Evolutionary conservation across 208 protist species (phyloP), one percentile per base, ranked within the genome.

Genomic region (Zelonia costaricensis): DNA sequence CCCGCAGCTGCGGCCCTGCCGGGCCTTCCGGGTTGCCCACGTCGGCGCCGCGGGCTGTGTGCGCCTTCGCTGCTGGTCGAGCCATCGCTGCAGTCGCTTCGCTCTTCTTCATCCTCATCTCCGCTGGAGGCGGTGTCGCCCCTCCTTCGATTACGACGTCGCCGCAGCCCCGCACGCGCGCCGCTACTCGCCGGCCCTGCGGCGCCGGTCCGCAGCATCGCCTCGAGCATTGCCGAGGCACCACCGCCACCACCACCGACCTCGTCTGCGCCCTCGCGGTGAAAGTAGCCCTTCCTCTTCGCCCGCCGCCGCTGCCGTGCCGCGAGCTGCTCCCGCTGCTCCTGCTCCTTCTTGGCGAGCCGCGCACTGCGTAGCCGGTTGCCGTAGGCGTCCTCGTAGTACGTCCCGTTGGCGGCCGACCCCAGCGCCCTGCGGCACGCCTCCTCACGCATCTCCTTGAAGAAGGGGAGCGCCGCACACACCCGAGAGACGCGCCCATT

Each of bases 321-420:
- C 12, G 69, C 74, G 25, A 70, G 68, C 38, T 69, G 30, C 15
- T 73, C 68, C 22, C 59, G 82, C 20, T 64, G 35, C 54, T 78
- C 74, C 7, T 65, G 74, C 62, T 89, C 78, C 53, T 88, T 88
- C 47, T 78, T 55, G 16, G 87, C 87, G 7, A 90, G 61, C 1
- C 87, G 84, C 13, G 82, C 80, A 56, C 87, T 94, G 64, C 87
- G 87, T 10, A 93, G 69, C 4, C 81, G 76, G 56, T 88, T 91
- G 56, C 87, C 87, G 36, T 75, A 84, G 35, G 75, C 76, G 42
- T 93, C 87, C 38, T 74, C 83, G 64, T 86, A 82, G 25, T 62
- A 68, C 9, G 59, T 57, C 15, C 43, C 62, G 6, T 46, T 65
- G 7, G 36, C 35, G 18, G 65, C 73, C 27, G 76, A 79, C 25